Base-by-base conservation (phyloP, 345 rosid species). In the Aethionema arabicum region DNA sequence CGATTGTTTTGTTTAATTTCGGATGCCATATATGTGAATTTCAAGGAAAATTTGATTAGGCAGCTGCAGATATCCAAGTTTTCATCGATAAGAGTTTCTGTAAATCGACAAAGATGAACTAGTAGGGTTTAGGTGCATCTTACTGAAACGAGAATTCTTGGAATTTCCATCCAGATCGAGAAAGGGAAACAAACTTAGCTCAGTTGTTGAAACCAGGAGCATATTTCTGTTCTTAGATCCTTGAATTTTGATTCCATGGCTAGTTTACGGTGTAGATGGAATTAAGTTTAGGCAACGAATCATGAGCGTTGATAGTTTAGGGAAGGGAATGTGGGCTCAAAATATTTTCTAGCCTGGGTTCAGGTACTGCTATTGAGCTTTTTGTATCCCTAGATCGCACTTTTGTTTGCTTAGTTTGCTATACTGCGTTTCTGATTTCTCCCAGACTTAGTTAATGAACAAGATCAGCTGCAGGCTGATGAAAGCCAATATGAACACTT, bases 291-390 rank as follows among this genome's bases (percentile, higher is more conserved):
- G 27, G 1, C 27, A 21, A 21, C 2, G 27, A 21, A 14, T 33
- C 42, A 32, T 1, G 7, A 33, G 11, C 44, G 49, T 6, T 45
- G 11, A 44, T 42, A 11, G 0, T 9, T 44, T 32, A 6, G 7
- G 11, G 0, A 32, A 58, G 7, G 51, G 14, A 58, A 58, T 43
- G 12, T 14, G 3, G n/a, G 21, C 12, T 57, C 29, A 12, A 14
- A 11, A 42, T 41, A 0, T 8, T 43, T 33, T 45, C 12, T 58
- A 13, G 50, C 53, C 11, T 45, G 44, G 10, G 14, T 59, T 42
- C 4, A 2, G 21, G 6, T 39, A 39, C 60, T 37, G 46, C 46
- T 36, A 32, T 9, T 53, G 30, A 35, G 58, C 58, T 53, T 42
- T 32, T 32, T 32, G 40, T 52, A 12, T 52, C 12, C 31, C 43